Conservation (phyloP, 1,139 yeast genomes). For the Pichia sp. region DNA sequence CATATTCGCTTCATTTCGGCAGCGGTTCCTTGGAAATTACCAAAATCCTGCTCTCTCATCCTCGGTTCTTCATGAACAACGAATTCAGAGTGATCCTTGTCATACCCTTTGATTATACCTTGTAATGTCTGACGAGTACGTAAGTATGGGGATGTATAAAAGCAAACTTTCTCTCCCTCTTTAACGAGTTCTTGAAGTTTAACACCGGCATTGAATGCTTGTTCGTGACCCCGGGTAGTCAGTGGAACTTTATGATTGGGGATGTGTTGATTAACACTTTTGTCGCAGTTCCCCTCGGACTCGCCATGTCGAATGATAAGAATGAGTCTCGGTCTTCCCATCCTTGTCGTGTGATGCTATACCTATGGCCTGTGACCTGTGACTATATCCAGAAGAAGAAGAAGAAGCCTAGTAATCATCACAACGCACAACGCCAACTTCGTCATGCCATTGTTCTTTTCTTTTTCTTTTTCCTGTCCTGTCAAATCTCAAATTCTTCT, state of each 20-base stretch:
- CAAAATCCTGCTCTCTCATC: conserved; percentile 90
- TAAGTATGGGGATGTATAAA: conserved; percentile 78
- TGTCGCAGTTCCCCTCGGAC: conserved; percentile 81
- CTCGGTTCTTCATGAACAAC: conserved; percentile 74
- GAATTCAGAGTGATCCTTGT: conserved; percentile 9
- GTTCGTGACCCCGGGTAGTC: conserved; percentile 60
- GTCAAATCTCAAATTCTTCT: no score
- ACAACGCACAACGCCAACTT: no score
- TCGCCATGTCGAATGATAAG: conserved; percentile 85
- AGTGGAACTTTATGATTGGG: conserved; percentile 76
- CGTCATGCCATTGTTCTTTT: no score
- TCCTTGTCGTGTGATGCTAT: no score
- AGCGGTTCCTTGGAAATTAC: conserved; percentile 76
- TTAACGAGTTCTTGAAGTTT: conserved; percentile 46
- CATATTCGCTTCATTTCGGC: conserved; percentile 74
- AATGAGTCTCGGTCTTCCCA: conserved; percentile 61
- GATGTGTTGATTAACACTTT: conserved; percentile 62
- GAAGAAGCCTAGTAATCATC: no score
- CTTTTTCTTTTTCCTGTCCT: no score
- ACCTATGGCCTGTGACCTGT: no score
- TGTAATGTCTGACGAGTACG: conserved; percentile 79
- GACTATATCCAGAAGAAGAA: no score
- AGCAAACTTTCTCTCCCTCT: conserved; percentile 45
- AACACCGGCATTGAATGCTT: conserved; percentile 63
- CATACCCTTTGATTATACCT: conserved; percentile 53